Conservation (phyloP, 2,329 filamentous ascomycete species). For the Xylariaceae sp. region DNA sequence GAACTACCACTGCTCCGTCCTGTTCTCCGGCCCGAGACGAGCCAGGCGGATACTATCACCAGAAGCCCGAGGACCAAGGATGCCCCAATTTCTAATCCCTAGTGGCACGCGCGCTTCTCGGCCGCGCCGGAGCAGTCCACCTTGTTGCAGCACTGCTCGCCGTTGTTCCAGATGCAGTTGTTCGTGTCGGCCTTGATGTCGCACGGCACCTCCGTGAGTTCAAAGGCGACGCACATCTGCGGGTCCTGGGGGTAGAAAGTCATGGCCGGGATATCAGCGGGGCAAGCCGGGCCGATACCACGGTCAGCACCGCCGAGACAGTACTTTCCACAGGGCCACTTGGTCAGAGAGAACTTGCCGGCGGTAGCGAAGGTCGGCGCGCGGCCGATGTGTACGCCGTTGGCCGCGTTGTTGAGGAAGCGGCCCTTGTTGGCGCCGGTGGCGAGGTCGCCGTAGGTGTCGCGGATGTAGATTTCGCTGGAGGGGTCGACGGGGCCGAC, state of each 20-base stretch:
- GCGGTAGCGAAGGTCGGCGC: conserved; percentile 9
- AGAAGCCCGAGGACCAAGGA: too few species aligned
- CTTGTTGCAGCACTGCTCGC: conserved; percentile 12
- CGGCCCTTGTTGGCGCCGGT: conserved; percentile 13
- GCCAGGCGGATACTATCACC: too few species aligned
- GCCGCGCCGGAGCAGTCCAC: not conserved
- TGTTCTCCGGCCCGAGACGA: too few species aligned
- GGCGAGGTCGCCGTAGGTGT: conserved; percentile 11
- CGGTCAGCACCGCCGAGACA: conserved; percentile 11
- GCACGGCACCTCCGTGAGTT: conserved; percentile 13
- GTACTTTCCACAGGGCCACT: conserved; percentile 16
- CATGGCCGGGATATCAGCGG: conserved; percentile 6
- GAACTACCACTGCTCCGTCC: too few species aligned
- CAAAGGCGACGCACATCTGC: conserved; percentile 14
- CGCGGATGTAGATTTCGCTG: conserved; percentile 10
- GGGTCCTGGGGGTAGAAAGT: conserved; percentile 14
- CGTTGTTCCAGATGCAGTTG: conserved; percentile 14
- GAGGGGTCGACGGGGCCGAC: conserved; percentile 6
- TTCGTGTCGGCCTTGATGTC: conserved; percentile 10
- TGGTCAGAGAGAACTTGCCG: conserved; percentile 14
- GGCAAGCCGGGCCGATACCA: conserved; percentile 14
- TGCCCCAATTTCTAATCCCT: too few species aligned
- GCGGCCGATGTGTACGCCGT: conserved; percentile 10
- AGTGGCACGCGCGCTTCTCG: too few species aligned
- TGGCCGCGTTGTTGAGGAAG: conserved; percentile 10